Conservation (phyloP, 305 asterid species). For the Fraxinus nigra region DNA sequence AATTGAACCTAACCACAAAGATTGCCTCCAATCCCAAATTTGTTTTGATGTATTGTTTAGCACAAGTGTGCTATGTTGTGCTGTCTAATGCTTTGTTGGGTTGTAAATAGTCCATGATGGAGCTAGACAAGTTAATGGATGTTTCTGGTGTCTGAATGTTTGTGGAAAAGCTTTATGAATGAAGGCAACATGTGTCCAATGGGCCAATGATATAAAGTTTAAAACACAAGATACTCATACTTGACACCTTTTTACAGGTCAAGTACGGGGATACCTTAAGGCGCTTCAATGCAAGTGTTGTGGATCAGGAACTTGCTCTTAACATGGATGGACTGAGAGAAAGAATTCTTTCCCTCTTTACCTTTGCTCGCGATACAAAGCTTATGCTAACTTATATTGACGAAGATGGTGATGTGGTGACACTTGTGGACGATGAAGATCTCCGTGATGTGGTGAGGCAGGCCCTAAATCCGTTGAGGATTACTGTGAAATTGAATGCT, state of each 20-base stretch:
- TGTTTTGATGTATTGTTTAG: background rate
- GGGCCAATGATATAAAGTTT: background rate
- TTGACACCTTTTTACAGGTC: slow-evolving; percentile 44
- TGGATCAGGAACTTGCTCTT: slow-evolving; percentile 41
- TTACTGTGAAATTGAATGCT: slow-evolving; percentile 44
- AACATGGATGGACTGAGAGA: slow-evolving; percentile 54
- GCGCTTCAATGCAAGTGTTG: slow-evolving; percentile 58
- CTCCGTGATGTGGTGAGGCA: slow-evolving; percentile 69
- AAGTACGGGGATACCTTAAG: slow-evolving; percentile 74
- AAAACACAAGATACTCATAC: background rate
- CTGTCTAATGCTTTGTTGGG: background rate
- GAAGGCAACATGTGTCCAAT: background rate
- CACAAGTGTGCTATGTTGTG: background rate
- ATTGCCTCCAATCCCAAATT: background rate
- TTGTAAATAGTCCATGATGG: too few species aligned
- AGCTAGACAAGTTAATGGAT: background rate
- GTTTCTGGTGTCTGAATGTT: background rate
- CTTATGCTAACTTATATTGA: slow-evolving; percentile 63
- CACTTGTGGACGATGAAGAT: slow-evolving; percentile 80
- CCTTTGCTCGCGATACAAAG: slow-evolving; percentile 48
- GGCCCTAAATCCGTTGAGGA: slow-evolving; percentile 68
- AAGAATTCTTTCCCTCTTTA: slow-evolving; percentile 62
- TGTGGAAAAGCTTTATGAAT: background rate
- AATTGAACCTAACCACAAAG: background rate
- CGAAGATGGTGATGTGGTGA: slow-evolving; percentile 69